Conservation (phyloP, 306 rosid species). For the Mucuna pruriens region DNA sequence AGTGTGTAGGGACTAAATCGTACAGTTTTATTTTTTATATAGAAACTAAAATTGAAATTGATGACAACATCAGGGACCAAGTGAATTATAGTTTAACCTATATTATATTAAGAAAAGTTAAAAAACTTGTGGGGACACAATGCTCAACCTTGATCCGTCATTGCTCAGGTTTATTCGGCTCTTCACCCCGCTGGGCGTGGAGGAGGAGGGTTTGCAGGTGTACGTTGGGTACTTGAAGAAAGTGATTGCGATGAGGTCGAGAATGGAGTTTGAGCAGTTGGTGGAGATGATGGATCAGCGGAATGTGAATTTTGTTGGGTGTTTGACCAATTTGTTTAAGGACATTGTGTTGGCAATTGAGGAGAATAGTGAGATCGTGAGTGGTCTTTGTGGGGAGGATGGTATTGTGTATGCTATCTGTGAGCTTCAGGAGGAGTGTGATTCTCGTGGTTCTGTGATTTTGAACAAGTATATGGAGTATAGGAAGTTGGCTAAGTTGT, state of each 20-base stretch:
- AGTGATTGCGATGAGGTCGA: conserved; percentile 89
- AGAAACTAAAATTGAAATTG: too few species aligned
- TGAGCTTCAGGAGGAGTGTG: conserved; percentile 98
- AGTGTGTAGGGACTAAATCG: too few species aligned
- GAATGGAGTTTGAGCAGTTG: conserved; percentile 77
- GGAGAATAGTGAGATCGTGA: conserved; percentile 79
- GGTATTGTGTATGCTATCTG: conserved; percentile 93
- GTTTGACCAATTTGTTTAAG: conserved; percentile 88
- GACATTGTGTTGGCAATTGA: conserved; percentile 87
- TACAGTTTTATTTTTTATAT: too few species aligned
- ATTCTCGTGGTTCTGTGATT: conserved; percentile 75
- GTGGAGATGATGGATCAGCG: conserved; percentile 75
- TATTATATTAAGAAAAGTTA: not conserved
- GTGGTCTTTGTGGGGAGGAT: conserved; percentile 92
- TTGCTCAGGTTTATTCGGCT: conserved; percentile 59
- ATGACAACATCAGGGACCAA: too few species aligned
- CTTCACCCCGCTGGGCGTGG: conserved; percentile 76
- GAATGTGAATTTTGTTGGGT: conserved; percentile 67
- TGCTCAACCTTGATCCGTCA: not conserved
- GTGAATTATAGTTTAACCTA: too few species aligned
- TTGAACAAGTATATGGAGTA: conserved; percentile 96
- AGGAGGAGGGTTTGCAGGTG: conserved; percentile 88
- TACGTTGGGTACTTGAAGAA: conserved; percentile 90
- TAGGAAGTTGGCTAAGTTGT: conserved; percentile 71
- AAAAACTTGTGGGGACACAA: not conserved